Conservation (phyloP, 176 grass and related monocot genomes). For the Oryza nivara region DNA sequence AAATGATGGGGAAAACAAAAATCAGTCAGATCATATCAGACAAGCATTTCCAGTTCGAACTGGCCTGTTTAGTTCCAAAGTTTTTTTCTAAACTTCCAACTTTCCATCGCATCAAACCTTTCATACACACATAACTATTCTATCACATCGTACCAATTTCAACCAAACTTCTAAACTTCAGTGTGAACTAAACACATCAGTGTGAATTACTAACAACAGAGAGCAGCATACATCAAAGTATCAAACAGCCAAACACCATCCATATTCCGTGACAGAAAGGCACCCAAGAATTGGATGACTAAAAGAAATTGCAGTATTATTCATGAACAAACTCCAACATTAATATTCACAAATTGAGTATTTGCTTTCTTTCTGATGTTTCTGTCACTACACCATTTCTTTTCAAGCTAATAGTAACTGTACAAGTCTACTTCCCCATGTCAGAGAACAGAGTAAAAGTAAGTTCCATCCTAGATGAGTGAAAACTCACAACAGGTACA, state of each 20-base stretch:
- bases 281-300: background rate
- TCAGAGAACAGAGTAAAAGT: background rate
- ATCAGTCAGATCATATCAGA: background rate
- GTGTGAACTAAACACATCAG: too few species aligned
- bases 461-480: background rate
- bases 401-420: background rate
- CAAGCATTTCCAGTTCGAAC: background rate
- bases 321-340: slow-evolving; percentile 8
- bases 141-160: too few species aligned
- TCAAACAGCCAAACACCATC: background rate
- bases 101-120: too few species aligned
- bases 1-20: background rate
- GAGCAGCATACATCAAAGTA: background rate
- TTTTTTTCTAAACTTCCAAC: too few species aligned
- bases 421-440: background rate
- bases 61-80: too few species aligned
- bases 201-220: background rate
- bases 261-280: background rate
- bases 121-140: too few species aligned
- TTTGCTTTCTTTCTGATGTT: background rate
- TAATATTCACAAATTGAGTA: background rate
- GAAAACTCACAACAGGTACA: slow-evolving; percentile 14
- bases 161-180: too few species aligned
- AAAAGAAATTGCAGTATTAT: background rate
- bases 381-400: background rate